phyloP scores from a whole-genome alignment of 495 filamentous ascomycete genomes.

The Daldinia loculata region DNA sequence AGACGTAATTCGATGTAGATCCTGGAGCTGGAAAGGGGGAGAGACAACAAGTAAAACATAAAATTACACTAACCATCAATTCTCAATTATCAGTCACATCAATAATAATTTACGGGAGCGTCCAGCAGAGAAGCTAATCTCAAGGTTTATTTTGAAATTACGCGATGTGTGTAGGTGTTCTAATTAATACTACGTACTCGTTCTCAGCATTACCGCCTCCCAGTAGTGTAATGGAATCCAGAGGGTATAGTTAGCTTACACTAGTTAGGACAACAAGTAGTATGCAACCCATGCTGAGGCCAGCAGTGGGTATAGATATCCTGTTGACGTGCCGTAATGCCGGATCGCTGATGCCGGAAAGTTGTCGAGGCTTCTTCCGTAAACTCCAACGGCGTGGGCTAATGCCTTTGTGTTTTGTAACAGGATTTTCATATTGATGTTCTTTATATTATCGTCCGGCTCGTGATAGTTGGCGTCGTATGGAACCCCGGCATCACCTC shows the following conservation, averaged over 20 bases:
- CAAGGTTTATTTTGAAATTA: conserved; percentile 12
- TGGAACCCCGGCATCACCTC: conserved; percentile 20
- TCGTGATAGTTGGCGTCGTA: conserved; percentile 36
- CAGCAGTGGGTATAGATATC: neutral
- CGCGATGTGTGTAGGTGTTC: conserved; percentile 14
- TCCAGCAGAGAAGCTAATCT: conserved; percentile 2
- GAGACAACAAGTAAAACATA: neutral
- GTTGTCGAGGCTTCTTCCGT: conserved; percentile 15
- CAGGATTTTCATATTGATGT: conserved; percentile 32
- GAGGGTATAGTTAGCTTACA: conserved; percentile 1
- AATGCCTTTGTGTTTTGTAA: conserved; percentile 35
- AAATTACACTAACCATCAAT: neutral
- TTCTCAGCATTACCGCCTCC: conserved; percentile 1
- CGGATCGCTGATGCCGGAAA: conserved; percentile 7
- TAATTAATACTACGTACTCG: conserved; percentile 27
- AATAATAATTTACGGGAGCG: neutral
- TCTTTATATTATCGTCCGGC: conserved; percentile 20
- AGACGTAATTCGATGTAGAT: conserved; percentile 38
- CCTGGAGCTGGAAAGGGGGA: neutral
- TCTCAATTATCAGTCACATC: neutral
- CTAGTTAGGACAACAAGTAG: conserved; percentile 1
- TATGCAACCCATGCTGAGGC: conserved; percentile 3
- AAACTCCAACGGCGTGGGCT: conserved; percentile 30
- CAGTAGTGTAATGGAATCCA: neutral
- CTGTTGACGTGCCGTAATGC: neutral